Evolutionary conservation across 202 grass and related monocot species (phyloP), one percentile per base, ranked within the genome.

Genomic region (Tripidium arundinaceum): DNA sequence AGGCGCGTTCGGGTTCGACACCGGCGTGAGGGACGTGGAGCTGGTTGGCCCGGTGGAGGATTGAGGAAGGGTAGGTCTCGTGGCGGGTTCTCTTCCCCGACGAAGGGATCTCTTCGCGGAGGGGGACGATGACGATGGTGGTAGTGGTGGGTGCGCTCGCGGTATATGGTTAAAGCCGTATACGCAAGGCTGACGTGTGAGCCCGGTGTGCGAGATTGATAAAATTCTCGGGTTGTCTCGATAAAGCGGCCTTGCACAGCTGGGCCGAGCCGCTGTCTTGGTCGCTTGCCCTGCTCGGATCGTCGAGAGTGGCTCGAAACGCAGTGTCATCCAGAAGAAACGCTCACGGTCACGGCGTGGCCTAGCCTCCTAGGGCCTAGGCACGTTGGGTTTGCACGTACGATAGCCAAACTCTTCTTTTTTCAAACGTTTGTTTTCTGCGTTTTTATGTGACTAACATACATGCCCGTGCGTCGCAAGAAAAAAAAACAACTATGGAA

Each of bases 11-110:
- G 67, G 34, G 13, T 80, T 90, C 46, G 52, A 19, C 15, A 29
- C 81, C 0, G 88, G 86, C 43, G 87, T 99, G 58, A 58, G 75
- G 13, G 29, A 79, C n/a, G 57, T 99, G 6, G 92, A 96, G 41
- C 78, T 99, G 31, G 72, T 86, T 4, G 96, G 96, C 6, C 96
- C 96, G 43, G 62, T 99, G 62, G 52, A 34, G 70, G 78, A 34
- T 52, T 65, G 43, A 33, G 31, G 70, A 41, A 22, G 45, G 75
- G 85, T 80, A 83, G 77, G 81, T 61, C 38, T 61, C 28, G 37
- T 46, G 21, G 36, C 47, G 19, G 43, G 60, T 29, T 37, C 64
- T 77, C 70, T 41, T 50, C 61, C 19, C 31, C 16, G 52, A 36
- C 15, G 79, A 43, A 62, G 22, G 41, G 70, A 75, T 84, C 86